phyloP scores from a whole-genome alignment of 371 early-diverging fungal species.

The Dinochytrium kinnereticum region DNA sequence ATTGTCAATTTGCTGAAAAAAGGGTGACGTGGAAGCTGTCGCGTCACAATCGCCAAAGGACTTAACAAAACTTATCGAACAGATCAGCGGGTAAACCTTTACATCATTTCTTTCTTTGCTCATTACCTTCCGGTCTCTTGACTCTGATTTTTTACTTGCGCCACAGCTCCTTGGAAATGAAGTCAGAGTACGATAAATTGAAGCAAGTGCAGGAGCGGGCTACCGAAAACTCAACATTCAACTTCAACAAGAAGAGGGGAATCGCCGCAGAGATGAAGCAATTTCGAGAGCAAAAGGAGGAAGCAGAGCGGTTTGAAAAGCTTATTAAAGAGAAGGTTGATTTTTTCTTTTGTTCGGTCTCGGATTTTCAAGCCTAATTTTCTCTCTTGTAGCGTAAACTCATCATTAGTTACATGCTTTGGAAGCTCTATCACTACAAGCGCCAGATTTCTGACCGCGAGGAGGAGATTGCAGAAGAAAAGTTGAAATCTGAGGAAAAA shows the following conservation, averaged over 20 bases:
- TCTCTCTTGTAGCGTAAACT: conserved; percentile 51
- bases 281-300: conserved; percentile 87
- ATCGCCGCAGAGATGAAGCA: conserved; percentile 89
- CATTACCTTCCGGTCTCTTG: not conserved
- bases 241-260: conserved; percentile 87
- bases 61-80: conserved; percentile 92
- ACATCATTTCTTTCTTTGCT: not conserved
- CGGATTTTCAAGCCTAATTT: not conserved
- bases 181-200: conserved; percentile 85
- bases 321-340: conserved; percentile 63
- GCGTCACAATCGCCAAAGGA: conserved; percentile 96
- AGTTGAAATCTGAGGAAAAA: conserved; percentile 46
- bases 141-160: not conserved
- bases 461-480: conserved; percentile 55
- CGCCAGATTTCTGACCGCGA: conserved; percentile 25
- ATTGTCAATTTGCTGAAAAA: too few species aligned
- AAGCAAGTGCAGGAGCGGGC: conserved; percentile 84
- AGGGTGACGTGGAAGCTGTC: conserved; percentile 97
- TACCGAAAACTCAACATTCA: conserved; percentile 83
- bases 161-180: conserved; percentile 81
- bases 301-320: conserved; percentile 83
- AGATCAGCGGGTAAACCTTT: conserved; percentile 81
- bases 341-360: not conserved
- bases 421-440: conserved; percentile 86
- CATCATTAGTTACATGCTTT: conserved; percentile 73